These are phyloP conservation scores for Lyophyllum decastes DNA, from an alignment of 768 basidiomycete species.

Conservation along the genomic window DNA sequence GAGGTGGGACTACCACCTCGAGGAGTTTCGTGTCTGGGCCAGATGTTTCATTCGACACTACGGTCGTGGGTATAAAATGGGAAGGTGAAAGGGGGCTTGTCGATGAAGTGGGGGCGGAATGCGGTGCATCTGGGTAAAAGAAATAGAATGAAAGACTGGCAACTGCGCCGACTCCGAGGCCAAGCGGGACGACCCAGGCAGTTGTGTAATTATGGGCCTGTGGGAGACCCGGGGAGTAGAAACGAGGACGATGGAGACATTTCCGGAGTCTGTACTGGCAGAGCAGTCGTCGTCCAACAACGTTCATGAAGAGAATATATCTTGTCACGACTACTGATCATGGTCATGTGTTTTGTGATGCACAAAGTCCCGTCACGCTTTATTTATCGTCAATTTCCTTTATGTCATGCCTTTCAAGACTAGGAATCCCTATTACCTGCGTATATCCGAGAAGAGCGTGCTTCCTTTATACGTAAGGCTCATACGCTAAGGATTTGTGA, in stretches of 20 bases:
- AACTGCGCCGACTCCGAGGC: slow-evolving; percentile 22
- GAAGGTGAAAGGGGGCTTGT: slow-evolving; percentile 42
- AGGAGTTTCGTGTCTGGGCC: slow-evolving; percentile 67
- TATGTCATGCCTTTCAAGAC: slow-evolving; percentile 61
- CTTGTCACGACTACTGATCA: slow-evolving; percentile 10
- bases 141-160: slow-evolving; percentile 49
- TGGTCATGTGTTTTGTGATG: slow-evolving; percentile 14
- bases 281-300: slow-evolving; percentile 7
- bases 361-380: slow-evolving; percentile 9
- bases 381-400: not conserved
- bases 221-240: not conserved
- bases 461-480: slow-evolving; percentile 69
- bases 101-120: slow-evolving; percentile 41
- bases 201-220: not conserved
- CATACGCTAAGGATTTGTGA: not conserved
- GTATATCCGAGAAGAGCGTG: slow-evolving; percentile 70
- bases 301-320: slow-evolving; percentile 12
- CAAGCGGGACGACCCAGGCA: slow-evolving; percentile 1
- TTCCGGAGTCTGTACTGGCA: slow-evolving; percentile 4
- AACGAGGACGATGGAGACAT: not conserved
- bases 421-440: slow-evolving; percentile 81
- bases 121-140: slow-evolving; percentile 49
- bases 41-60: slow-evolving; percentile 52
- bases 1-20: slow-evolving; percentile 55
- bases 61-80: slow-evolving; percentile 61